Percentiles rank a stretch among this genome's conserved stretches.
These are phyloP conservation scores for Boletus rufocinnamomeus DNA, from an alignment of 768 basidiomycete species.

Conservation along the genomic window DNA sequence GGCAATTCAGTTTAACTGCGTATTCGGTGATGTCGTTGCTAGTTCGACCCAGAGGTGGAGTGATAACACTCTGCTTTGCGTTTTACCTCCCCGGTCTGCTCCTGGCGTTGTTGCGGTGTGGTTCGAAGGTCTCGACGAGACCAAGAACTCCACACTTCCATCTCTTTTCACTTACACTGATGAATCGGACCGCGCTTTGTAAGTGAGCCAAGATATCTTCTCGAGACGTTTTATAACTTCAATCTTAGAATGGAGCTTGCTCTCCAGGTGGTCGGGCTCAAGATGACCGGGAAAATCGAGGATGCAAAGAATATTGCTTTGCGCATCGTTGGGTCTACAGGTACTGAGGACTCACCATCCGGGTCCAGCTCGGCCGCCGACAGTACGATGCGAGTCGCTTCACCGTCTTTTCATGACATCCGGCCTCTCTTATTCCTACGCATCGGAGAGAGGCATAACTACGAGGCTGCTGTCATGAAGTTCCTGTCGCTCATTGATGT, in stretches of 20 bases:
- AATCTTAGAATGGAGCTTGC: slow-evolving; percentile 86
- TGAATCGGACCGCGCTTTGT: slow-evolving; percentile 87
- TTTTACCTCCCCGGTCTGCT: slow-evolving; percentile 77
- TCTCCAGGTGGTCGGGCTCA: slow-evolving; percentile 90
- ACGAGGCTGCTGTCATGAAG: slow-evolving; percentile 76
- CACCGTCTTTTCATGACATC: slow-evolving; percentile 50
- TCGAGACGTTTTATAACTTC: slow-evolving; percentile 16
- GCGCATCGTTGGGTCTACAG: slow-evolving; percentile 83
- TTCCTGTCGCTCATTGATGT: slow-evolving; percentile 80
- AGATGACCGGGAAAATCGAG: slow-evolving; percentile 95
- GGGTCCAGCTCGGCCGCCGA: slow-evolving; percentile 34
- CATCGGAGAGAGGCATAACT: slow-evolving; percentile 56
- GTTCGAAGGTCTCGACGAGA: slow-evolving; percentile 75
- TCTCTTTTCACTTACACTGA: slow-evolving; percentile 89
- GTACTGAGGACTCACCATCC: slow-evolving; percentile 47
- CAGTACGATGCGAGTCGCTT: slow-evolving; percentile 57
- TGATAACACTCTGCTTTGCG: slow-evolving; percentile 89
- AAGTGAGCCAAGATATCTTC: slow-evolving; percentile 36
- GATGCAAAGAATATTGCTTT: slow-evolving; percentile 92
- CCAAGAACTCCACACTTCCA: slow-evolving; percentile 52
- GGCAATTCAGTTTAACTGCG: slow-evolving; percentile 65
- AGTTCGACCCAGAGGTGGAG: slow-evolving; percentile 90
- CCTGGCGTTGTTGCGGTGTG: slow-evolving; percentile 90
- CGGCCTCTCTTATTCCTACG: slow-evolving; percentile 58
- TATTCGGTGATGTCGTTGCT: slow-evolving; percentile 83